Percentiles rank a stretch among this genome's conserved stretches.
Evolutionary conservation across 768 basidiomycete species (phyloP).

Genomic region (Aureoboletus auriporus): DNA sequence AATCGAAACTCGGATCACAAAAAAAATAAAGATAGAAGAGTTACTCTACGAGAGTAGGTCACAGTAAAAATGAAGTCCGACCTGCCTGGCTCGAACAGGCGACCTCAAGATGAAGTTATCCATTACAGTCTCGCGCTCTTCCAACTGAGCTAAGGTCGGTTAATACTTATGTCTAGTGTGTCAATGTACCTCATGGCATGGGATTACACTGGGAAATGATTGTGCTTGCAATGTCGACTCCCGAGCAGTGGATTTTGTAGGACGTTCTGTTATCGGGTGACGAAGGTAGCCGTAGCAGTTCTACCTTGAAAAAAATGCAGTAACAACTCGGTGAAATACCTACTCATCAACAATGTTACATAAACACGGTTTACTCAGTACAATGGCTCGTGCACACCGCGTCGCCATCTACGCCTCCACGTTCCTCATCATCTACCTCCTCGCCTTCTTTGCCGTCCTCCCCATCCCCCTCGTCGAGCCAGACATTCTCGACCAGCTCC

Average conservation of each 20-base stretch:
- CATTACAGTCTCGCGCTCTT: constrained; percentile 45
- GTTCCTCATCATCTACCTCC: constrained; percentile 42
- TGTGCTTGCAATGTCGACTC: too few relatives aligned
- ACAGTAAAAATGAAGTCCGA: constrained; percentile 31
- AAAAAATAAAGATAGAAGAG: too few relatives aligned
- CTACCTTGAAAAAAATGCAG: too few relatives aligned
- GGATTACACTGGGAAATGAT: too few relatives aligned
- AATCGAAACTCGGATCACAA: too few relatives aligned
- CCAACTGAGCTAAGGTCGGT: constrained; percentile 40
- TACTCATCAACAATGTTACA: too few relatives aligned
- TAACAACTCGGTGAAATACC: too few relatives aligned
- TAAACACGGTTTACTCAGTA: background rate
- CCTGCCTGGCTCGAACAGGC: constrained; percentile 63
- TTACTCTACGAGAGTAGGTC: too few relatives aligned
- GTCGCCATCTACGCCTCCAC: constrained; percentile 44
- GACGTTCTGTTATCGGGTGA: too few relatives aligned
- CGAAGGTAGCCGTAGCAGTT: too few relatives aligned
- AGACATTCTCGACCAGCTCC: background rate
- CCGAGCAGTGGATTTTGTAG: too few relatives aligned
- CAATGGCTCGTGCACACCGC: constrained; percentile 24
- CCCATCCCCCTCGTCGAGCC: constrained; percentile 15
- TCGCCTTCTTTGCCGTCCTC: constrained; percentile 1
- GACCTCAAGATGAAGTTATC: constrained; percentile 46
- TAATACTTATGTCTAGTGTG: background rate
- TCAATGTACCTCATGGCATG: too few relatives aligned